These are phyloP conservation scores for Polygonum aviculare DNA, from an alignment of 148 eudicot species.

Conservation along the genomic window DNA sequence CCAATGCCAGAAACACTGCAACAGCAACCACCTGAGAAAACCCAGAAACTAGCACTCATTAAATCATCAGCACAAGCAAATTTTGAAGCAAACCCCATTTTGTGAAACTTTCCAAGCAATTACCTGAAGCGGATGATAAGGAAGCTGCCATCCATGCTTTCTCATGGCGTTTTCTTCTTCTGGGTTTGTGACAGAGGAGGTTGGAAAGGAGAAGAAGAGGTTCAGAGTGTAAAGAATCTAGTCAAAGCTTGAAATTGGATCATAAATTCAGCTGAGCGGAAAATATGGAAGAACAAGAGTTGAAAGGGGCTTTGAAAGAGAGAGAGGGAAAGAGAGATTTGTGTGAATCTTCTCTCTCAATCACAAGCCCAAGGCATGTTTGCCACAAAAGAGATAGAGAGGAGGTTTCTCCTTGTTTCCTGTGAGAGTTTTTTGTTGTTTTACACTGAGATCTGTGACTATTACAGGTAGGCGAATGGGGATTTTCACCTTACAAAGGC, in stretches of 20 bases:
- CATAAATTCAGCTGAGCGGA: not conserved
- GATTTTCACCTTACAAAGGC: not conserved
- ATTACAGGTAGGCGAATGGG: not conserved
- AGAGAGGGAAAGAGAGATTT: not conserved
- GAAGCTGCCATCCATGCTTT: constrained; percentile 98
- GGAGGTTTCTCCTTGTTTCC: not conserved
- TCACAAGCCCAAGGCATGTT: not conserved
- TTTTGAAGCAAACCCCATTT: not conserved
- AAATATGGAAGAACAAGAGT: not conserved
- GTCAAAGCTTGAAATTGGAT: not conserved
- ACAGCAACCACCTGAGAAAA: constrained; percentile 81
- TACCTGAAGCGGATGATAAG: constrained; percentile 96
- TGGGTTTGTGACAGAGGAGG: not conserved
- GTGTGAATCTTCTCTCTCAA: not conserved
- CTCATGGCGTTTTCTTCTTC: constrained; percentile 43
- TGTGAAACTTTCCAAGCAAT: not conserved
- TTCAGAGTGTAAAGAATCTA: not conserved
- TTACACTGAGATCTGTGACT: not conserved
- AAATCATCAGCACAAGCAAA: not conserved
- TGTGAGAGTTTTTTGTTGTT: not conserved
- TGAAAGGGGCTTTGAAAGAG: not conserved
- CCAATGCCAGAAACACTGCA: constrained; percentile 89
- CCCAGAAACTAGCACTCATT: not conserved
- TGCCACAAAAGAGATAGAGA: not conserved
- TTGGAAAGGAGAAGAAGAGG: not conserved